A percentile compares a stretch with the other conserved stretches of the same genome.
Conservation (phyloP, 768 basidiomycete genomes). For the Austroboletus festivus region DNA sequence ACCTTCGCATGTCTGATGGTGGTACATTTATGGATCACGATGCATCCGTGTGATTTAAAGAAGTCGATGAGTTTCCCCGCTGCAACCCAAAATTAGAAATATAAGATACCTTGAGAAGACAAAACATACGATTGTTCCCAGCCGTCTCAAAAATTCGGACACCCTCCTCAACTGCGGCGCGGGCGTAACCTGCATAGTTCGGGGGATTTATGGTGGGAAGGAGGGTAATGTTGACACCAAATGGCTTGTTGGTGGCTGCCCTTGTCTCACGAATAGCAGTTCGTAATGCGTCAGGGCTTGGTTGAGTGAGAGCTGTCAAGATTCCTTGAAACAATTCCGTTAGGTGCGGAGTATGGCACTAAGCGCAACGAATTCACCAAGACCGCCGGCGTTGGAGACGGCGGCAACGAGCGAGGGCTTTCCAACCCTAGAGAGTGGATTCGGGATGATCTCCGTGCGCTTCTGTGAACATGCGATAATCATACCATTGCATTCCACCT, state of each 20-base stretch:
- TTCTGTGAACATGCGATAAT: background rate
- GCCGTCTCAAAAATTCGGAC: slow-evolving; percentile 91
- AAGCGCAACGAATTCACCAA: slow-evolving; percentile 45
- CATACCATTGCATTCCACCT: slow-evolving; percentile 88
- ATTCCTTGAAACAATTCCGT: slow-evolving; percentile 47
- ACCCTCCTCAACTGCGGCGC: slow-evolving; percentile 82
- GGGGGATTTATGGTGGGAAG: slow-evolving; percentile 88
- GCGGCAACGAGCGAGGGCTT: slow-evolving; percentile 71
- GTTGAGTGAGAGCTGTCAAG: slow-evolving; percentile 86
- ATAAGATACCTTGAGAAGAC: background rate
- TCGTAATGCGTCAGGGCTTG: slow-evolving; percentile 77
- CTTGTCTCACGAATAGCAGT: slow-evolving; percentile 76
- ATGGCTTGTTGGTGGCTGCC: slow-evolving; percentile 64
- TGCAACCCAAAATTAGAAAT: slow-evolving; percentile 25
- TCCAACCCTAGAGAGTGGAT: slow-evolving; percentile 61
- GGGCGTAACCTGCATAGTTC: slow-evolving; percentile 81
- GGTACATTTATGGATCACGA: slow-evolving; percentile 90
- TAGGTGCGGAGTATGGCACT: background rate
- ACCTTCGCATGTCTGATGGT: slow-evolving; percentile 84
- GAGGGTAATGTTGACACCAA: slow-evolving; percentile 86
- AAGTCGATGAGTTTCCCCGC: slow-evolving; percentile 76
- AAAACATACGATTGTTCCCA: slow-evolving; percentile 75
- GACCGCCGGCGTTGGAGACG: slow-evolving; percentile 78
- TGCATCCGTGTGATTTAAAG: slow-evolving; percentile 74
- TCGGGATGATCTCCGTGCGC: background rate